Conservation (phyloP, 805 yeast genomes). For the Blastobotrys chiropterorum region DNA sequence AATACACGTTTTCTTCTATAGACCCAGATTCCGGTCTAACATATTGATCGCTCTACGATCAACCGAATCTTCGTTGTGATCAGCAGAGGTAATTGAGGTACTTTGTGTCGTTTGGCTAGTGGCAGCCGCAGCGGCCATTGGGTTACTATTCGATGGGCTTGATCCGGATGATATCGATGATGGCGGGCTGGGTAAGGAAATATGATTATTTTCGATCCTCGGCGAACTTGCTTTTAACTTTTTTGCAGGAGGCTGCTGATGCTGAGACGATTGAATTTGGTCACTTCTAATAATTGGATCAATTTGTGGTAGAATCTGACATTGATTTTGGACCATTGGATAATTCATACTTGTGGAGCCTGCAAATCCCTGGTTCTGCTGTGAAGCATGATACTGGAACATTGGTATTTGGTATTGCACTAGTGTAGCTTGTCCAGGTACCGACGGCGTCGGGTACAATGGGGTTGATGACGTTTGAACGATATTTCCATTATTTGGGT, state of each 20-base stretch:
- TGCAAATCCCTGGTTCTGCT: not conserved
- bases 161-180: not conserved
- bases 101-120: not conserved
- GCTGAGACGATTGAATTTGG: not conserved
- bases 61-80: not conserved
- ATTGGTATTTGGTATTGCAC: no score
- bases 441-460: no score
- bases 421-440: no score
- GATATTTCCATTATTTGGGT: not conserved
- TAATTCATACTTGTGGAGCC: not conserved
- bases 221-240: not conserved
- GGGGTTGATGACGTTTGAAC: not conserved
- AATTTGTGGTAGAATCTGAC: not conserved
- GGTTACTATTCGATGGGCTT: not conserved
- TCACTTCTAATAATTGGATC: not conserved
- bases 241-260: not conserved
- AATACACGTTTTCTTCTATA: not conserved
- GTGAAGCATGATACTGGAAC: not conserved
- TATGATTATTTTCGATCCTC: not conserved
- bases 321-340: not conserved
- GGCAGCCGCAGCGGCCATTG: not conserved
- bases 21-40: not conserved
- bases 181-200: not conserved
- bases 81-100: not conserved
- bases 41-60: not conserved